Base-by-base conservation (phyloP, 768 basidiomycete genomes). In the Rubroboletus satanas region DNA sequence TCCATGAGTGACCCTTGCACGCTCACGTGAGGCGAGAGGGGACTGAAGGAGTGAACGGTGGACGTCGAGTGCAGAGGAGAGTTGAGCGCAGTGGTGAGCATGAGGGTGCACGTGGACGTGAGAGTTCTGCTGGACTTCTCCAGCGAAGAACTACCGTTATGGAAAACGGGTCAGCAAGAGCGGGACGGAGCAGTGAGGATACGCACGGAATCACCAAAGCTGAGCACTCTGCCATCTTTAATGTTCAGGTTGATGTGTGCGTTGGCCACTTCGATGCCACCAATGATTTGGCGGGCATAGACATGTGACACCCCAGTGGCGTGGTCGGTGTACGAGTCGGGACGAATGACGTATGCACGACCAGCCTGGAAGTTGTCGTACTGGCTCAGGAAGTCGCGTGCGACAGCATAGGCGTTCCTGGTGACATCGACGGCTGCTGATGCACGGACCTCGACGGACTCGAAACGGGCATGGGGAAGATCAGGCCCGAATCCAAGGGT, bases 191-290 rank as follows among this genome's bases (percentile, higher is more conserved):
- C 5, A 28, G 26, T 1, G 33, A 37, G 11, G 1, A 54, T 17
- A 78, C 87, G 57, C 62, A 92, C 90, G 59, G 92, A 94, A 67
- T 87, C 88, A 43, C 94, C 94, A 63, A 86, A 92, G 1, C 92
- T 94, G 45, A 98, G 66, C 18, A 98, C 81, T 62, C 80, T 73
- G 42, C 92, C 93, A 51, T 89, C 81, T 72, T 86, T 86, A 71
- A 98, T 77, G 75, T 98, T 97, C 66, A 99, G 73, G 70, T 98
- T 98, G 76, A 97, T 83, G 71, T 97, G 88, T 29, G 90, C 91
- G 64, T 97, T 92, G 11, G 81, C 79, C 15, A 99, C 92, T 66
- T 96, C 91, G 43, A 96, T 75, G 14, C 92, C 93, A 54, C 89
- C 85, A 64, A 94, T 74, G 54, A 89, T 58, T 74, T 99, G 95